Evolutionary conservation across 768 basidiomycete genomes (phyloP), one percentile per base, ranked within the genome.

Genomic region (Boletus rufocinnamomeus): DNA sequence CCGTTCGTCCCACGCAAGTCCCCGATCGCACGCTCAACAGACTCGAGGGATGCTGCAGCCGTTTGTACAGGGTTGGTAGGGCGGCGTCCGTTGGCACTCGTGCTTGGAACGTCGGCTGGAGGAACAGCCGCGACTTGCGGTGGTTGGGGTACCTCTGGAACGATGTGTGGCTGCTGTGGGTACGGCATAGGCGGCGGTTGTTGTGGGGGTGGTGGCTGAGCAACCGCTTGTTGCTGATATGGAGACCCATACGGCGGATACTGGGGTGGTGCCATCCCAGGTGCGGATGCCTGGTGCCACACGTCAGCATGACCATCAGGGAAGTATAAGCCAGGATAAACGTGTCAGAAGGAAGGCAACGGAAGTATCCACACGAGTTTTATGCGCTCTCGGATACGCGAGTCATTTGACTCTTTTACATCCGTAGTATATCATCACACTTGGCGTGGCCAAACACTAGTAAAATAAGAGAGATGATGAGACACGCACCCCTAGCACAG

Each of bases 21-120:
- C 25, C 78, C 80, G 6, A 84, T 67, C 8, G 82, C 82, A 45
- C 82, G 80, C 51, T 86, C 86, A 56, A 91, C 82, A 41, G 83
- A 88, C 73, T 91, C 87, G 43, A 91, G 76, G 4, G 89, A 91
- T 0, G 87, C 87, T 0, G 87, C 83, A 3, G 89, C 89, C 4
- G 84, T 86, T 65, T 84, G 84, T n/a, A 89, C 80, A 21, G 86
- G 77, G 66, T 83, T 84, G 54, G 62, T 69, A 56, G 73, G 59
- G 43, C 78, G 73, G 38, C 72, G 70, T 34, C 66, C 63, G 46
- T 69, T 67, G 59, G 62, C 57, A 32, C 61, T 69, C 46, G 69
- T 68, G 54, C 59, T 62, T 35, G 69, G 59, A 40, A 60, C 63
- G 4, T 76, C 69, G 13, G 57, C 49, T 17, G 65, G 61, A 45